A percentile compares a stretch with the other conserved stretches of the same genome.
Conservation (phyloP, 192 early-diverging fungal species). For the Coemansia umbellata region DNA sequence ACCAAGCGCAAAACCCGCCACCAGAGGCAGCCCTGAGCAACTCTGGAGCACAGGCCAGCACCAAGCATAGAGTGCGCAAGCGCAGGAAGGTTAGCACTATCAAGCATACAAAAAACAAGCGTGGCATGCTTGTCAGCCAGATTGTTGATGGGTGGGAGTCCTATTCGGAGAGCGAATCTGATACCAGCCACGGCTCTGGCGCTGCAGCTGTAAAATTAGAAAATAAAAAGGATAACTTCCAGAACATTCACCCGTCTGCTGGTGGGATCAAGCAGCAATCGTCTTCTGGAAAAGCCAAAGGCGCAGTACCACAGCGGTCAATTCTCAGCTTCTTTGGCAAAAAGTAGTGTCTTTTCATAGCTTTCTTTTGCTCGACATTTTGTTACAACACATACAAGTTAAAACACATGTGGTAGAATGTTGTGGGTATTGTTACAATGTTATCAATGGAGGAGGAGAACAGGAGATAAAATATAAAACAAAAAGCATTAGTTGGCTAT, state of each 20-base stretch:
- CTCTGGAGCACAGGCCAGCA: conserved; percentile 7
- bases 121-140: conserved; percentile 48
- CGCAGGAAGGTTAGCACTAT: conserved; percentile 45
- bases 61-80: conserved; percentile 30
- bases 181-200: background rate
- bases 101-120: conserved; percentile 47
- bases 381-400: too few species aligned
- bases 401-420: too few species aligned
- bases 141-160: conserved; percentile 49
- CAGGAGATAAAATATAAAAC: background rate
- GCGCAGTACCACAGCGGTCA: conserved; percentile 31
- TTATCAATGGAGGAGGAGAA: too few species aligned
- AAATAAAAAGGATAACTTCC: background rate
- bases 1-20: background rate
- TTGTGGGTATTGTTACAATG: too few species aligned
- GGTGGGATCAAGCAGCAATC: background rate
- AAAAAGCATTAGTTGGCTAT: background rate
- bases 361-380: too few species aligned
- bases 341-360: too few species aligned
- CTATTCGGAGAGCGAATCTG: conserved; percentile 44
- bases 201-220: background rate
- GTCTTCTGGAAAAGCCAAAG: conserved; percentile 2
- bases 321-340: conserved; percentile 48
- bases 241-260: background rate
- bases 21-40: background rate